Percentiles rank a stretch among this genome's conserved stretches.
Conservation (phyloP, 805 yeast species). For the Wickerhamiella musiphila region DNA sequence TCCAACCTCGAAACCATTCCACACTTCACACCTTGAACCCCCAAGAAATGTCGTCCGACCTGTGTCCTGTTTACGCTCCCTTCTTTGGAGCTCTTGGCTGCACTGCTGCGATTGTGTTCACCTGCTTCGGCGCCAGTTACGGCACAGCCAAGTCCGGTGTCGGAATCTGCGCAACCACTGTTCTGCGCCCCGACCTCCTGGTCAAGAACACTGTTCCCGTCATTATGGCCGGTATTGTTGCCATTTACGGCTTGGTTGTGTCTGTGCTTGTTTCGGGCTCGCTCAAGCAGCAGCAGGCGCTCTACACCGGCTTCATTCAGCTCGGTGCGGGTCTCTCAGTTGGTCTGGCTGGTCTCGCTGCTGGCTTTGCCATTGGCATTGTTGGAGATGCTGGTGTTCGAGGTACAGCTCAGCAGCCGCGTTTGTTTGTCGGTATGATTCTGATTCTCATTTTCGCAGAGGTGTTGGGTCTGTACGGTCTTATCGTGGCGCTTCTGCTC, state of each 20-base stretch:
- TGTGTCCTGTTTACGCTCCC: conserved; percentile 32
- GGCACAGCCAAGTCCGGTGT: conserved; percentile 99
- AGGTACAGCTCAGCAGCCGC: conserved; percentile 96
- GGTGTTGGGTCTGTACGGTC: conserved; percentile 95
- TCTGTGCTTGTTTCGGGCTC: conserved; percentile 87
- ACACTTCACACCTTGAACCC: no score
- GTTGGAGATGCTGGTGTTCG: conserved; percentile 99
- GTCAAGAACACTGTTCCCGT: conserved; percentile 93
- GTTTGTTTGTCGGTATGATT: conserved; percentile 96
- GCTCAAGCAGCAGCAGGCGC: conserved; percentile 75
- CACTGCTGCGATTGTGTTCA: conserved; percentile 96
- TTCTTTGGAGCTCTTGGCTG: conserved; percentile 99
- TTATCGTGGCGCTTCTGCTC: conserved; percentile 91
- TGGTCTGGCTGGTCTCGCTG: conserved; percentile 93
- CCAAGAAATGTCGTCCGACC: conserved; percentile 10
- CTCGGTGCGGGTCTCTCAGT: conserved; percentile 96
- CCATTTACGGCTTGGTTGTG: conserved; percentile 93
- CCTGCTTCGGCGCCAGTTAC: conserved; percentile 97
- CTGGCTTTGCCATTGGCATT: conserved; percentile 97
- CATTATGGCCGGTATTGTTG: conserved; percentile 98
- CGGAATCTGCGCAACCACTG: conserved; percentile 97
- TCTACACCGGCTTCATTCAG: conserved; percentile 95
- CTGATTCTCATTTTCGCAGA: conserved; percentile 97
- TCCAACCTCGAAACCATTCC: no score
- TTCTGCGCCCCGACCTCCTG: conserved; percentile 88